phyloP scores from a whole-genome alignment of 768 basidiomycete species.

The Phylloporus rhodoxanthus region DNA sequence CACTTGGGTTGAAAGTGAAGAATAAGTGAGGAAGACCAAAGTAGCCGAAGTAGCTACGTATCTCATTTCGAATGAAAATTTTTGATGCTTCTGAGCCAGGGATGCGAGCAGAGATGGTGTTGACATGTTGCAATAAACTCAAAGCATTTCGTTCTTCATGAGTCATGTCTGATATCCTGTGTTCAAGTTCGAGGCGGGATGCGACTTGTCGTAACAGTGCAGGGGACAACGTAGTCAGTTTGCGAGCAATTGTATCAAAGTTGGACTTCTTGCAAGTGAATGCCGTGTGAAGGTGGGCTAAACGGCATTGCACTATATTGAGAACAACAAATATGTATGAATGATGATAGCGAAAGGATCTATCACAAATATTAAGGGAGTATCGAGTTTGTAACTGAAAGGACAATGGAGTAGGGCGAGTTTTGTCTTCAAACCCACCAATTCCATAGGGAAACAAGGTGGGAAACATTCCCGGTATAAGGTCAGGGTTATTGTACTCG shows the following conservation, averaged over 20 bases:
- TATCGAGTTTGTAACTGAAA: no score
- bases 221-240: not conserved
- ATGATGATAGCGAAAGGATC: not conserved
- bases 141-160: not conserved
- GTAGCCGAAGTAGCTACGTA: not conserved
- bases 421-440: not conserved
- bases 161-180: not conserved
- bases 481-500: not conserved
- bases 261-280: not conserved
- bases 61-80: not conserved
- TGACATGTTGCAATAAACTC: not conserved
- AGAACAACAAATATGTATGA: not conserved
- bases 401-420: no score
- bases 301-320: not conserved
- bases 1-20: not conserved
- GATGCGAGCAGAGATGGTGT: not conserved
- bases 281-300: not conserved
- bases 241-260: not conserved
- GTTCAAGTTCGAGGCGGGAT: not conserved
- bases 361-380: no score
- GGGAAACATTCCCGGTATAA: not conserved
- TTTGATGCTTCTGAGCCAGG: not conserved
- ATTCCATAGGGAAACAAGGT: not conserved
- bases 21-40: not conserved
- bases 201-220: not conserved